Evolutionary conservation across 2,329 filamentous ascomycete genomes (phyloP).

Genomic region (Thelonectria blattea): DNA sequence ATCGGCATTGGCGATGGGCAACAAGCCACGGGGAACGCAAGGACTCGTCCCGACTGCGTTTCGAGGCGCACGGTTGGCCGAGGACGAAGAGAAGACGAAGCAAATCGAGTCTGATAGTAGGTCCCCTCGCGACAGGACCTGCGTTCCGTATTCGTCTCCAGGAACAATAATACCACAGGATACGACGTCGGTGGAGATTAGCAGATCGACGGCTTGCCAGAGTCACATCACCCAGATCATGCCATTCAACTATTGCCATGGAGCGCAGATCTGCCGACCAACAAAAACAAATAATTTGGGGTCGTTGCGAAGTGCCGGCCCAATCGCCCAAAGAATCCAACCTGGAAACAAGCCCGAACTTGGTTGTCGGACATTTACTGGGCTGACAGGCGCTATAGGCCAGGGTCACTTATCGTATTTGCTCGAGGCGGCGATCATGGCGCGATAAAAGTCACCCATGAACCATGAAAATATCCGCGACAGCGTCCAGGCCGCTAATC

Average conservation of each 20-base stretch:
- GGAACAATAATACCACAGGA: constrained; percentile 2
- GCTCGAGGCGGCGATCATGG: not conserved
- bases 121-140: not conserved
- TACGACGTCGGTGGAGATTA: constrained; percentile 1
- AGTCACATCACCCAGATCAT: constrained; percentile 12
- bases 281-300: not conserved
- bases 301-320: constrained; percentile 1
- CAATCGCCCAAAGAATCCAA: constrained; percentile 4
- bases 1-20: constrained; percentile 2
- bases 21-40: constrained; percentile 8
- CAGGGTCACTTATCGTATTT: constrained; percentile 1
- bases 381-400: constrained; percentile 14
- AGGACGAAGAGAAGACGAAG: not conserved
- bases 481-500: not conserved
- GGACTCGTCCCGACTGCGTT: constrained; percentile 12
- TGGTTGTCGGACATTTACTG: constrained; percentile 15
- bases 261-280: constrained; percentile 6
- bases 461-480: constrained; percentile 10
- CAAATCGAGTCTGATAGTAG: not conserved
- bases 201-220: constrained; percentile 10
- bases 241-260: constrained; percentile 7
- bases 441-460: constrained; percentile 8
- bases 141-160: not conserved
- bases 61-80: not conserved
- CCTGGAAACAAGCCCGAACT: constrained; percentile 3